Conservation (phyloP, 495 filamentous ascomycete genomes). For the Podospora conica region DNA sequence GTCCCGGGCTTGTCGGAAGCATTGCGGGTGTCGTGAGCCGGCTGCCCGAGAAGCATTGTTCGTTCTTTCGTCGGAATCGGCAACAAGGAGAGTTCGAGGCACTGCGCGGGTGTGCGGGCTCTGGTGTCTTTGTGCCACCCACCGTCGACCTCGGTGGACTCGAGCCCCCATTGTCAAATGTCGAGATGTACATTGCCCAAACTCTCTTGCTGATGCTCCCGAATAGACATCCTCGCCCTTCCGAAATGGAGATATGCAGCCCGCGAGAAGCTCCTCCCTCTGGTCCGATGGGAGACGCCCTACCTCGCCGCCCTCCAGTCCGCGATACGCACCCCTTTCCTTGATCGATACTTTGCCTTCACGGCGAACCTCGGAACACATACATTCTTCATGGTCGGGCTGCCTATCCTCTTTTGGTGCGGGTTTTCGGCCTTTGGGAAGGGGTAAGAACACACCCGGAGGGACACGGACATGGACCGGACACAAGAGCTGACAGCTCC, state of each 20-base stretch:
- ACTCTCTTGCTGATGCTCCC: constrained; percentile 4
- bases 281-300: constrained; percentile 91
- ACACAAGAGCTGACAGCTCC: constrained; percentile 6
- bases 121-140: neutral
- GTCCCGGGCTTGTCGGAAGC: neutral
- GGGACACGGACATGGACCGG: neutral
- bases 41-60: neutral
- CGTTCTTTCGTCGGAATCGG: neutral
- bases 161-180: neutral
- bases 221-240: constrained; percentile 69
- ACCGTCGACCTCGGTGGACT: neutral
- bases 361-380: constrained; percentile 97
- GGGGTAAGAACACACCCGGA: constrained; percentile 56
- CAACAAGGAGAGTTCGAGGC: neutral
- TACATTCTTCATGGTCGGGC: constrained; percentile 93
- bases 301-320: constrained; percentile 83
- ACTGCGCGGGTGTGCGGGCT: neutral
- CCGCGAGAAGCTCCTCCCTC: constrained; percentile 73
- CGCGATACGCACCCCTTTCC: constrained; percentile 64
- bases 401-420: constrained; percentile 95
- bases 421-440: constrained; percentile 74
- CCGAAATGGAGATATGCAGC: constrained; percentile 84
- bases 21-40: neutral
- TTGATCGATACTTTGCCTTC: constrained; percentile 93
- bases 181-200: neutral